phyloP scores from a whole-genome alignment of 176 grass and related monocot species.

The Metroxylon sagu region DNA sequence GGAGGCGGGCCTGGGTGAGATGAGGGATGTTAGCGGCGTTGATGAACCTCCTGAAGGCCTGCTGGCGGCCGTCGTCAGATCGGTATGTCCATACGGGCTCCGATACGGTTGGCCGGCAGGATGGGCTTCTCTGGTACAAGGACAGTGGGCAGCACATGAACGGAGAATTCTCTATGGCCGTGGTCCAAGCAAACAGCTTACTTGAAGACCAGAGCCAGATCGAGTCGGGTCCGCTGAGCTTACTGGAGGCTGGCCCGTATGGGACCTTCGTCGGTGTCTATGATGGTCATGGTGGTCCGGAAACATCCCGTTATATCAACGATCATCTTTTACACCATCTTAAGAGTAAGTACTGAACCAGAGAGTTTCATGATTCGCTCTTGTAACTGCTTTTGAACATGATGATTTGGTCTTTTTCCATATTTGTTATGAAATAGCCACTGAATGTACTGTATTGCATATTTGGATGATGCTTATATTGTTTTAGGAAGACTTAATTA shows the following conservation, averaged over 20 bases:
- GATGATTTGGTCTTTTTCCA: too few species aligned
- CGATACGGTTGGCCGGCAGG: slow-evolving; percentile 11
- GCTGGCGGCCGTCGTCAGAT: slow-evolving; percentile 7
- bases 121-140: slow-evolving; percentile 31
- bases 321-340: slow-evolving; percentile 23
- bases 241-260: slow-evolving; percentile 11
- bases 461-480: too few species aligned
- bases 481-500: too few species aligned
- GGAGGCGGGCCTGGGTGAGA: slow-evolving; percentile 10
- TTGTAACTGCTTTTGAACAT: too few species aligned
- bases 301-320: slow-evolving; percentile 21
- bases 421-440: too few species aligned
- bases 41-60: slow-evolving; percentile 19
- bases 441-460: too few species aligned
- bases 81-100: background rate
- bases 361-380: background rate
- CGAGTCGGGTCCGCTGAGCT: slow-evolving; percentile 19
- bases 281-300: slow-evolving; percentile 25
- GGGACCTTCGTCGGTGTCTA: slow-evolving; percentile 22
- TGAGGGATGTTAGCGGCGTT: slow-evolving; percentile 23
- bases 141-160: slow-evolving; percentile 18
- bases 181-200: slow-evolving; percentile 26
- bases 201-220: slow-evolving; percentile 28
- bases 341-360: slow-evolving; percentile 8
- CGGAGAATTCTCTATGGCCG: slow-evolving; percentile 25